Evolutionary conservation across 768 basidiomycete genomes (phyloP).

Genomic region (Infundibulicybe gibba): DNA sequence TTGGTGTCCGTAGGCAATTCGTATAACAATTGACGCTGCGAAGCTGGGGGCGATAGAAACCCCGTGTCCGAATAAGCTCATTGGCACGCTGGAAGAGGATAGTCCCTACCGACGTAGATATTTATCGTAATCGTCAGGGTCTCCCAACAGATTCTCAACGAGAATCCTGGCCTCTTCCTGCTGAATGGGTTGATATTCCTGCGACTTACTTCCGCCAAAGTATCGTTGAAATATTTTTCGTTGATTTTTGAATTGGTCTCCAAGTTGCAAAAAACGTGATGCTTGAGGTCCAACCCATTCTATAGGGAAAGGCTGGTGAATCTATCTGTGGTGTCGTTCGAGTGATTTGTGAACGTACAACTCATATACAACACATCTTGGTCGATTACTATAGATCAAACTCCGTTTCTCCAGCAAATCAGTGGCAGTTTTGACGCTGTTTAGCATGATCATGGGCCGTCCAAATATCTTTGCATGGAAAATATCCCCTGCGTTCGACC

Average conservation of each 20-base stretch:
- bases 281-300: not conserved
- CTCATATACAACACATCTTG: too few relatives aligned
- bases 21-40: slow-evolving; percentile 9
- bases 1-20: slow-evolving; percentile 13
- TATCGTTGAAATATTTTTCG: not conserved
- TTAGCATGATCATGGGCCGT: slow-evolving; percentile 17
- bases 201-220: slow-evolving; percentile 2
- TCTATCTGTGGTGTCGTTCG: not conserved
- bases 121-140: not conserved
- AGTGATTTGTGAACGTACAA: slow-evolving; percentile 11
- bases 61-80: too few relatives aligned
- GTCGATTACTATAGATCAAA: slow-evolving; percentile 21
- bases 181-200: not conserved
- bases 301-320: not conserved
- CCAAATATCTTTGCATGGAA: slow-evolving; percentile 20
- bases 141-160: not conserved
- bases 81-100: slow-evolving; percentile 2
- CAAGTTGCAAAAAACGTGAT: slow-evolving; percentile 1
- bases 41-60: slow-evolving; percentile 9
- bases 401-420: slow-evolving; percentile 24
- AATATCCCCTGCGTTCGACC: slow-evolving; percentile 14
- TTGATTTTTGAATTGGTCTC: not conserved
- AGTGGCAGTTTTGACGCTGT: slow-evolving; percentile 18
- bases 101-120: not conserved
- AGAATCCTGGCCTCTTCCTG: not conserved